phyloP scores from a whole-genome alignment of 257 asterid genomes.

The Salvia rosmarinus region DNA sequence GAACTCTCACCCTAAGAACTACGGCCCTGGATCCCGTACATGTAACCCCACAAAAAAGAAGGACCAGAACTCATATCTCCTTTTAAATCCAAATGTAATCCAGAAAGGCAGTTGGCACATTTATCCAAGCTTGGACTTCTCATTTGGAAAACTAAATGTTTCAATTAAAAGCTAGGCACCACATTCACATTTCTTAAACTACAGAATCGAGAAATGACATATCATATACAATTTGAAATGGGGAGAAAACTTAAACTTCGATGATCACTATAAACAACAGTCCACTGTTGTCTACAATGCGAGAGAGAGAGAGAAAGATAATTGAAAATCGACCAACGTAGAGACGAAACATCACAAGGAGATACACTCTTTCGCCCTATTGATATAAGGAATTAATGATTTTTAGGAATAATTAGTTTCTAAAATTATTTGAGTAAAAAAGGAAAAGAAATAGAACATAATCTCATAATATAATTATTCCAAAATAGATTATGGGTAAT shows the following conservation, averaged over 20 bases:
- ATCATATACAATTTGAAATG: neutral
- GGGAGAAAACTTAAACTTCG: neutral
- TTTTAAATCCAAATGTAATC: neutral
- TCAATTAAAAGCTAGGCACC: neutral
- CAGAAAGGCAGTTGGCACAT: neutral
- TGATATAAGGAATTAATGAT: no score
- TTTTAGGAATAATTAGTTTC: no score
- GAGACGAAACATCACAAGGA: no score
- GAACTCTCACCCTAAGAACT: constrained; percentile 62
- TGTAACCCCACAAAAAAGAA: no score
- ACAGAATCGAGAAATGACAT: neutral
- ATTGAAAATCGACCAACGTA: no score
- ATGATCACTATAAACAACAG: neutral
- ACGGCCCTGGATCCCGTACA: constrained; percentile 67
- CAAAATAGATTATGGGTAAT: no score
- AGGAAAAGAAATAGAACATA: no score
- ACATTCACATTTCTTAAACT: neutral
- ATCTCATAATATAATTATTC: no score
- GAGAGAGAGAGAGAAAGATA: no score
- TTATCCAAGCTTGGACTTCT: neutral
- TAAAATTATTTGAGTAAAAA: no score
- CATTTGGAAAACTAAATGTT: neutral
- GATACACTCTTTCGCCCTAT: no score
- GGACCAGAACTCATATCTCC: neutral
- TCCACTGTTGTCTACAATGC: no score